Percentiles rank a stretch among this genome's conserved stretches.
phyloP scores from a whole-genome alignment of 768 basidiomycete genomes.

The Leccinum imitatum region DNA sequence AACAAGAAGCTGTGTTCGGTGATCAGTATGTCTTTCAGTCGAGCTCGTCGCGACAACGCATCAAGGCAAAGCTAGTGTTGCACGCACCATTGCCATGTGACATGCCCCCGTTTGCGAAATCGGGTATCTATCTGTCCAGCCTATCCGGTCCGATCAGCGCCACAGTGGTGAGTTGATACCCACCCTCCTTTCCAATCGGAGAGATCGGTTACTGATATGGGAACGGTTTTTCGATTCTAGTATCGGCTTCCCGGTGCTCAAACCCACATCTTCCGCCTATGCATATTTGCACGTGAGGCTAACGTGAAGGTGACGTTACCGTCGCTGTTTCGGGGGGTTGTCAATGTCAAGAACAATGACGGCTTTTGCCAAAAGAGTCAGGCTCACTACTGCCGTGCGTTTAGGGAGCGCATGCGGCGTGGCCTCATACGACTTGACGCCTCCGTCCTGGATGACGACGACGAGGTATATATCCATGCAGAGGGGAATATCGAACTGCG shows the following conservation, averaged over 20 bases:
- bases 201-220: slow-evolving; percentile 5
- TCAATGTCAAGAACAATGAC: slow-evolving; percentile 23
- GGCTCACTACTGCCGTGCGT: slow-evolving; percentile 22
- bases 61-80: slow-evolving; percentile 29
- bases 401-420: slow-evolving; percentile 24
- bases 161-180: slow-evolving; percentile 24
- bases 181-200: slow-evolving; percentile 1
- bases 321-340: slow-evolving; percentile 28
- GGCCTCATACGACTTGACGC: slow-evolving; percentile 24
- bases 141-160: slow-evolving; percentile 25
- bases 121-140: slow-evolving; percentile 33
- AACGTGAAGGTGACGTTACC: slow-evolving; percentile 31
- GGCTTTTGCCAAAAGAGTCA: slow-evolving; percentile 9
- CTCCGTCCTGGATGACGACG: slow-evolving; percentile 24
- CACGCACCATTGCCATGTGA: slow-evolving; percentile 31
- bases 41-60: slow-evolving; percentile 16
- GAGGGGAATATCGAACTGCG: slow-evolving; percentile 25
- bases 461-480: slow-evolving; percentile 31
- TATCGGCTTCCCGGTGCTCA: slow-evolving; percentile 27
- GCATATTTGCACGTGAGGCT: slow-evolving; percentile 28
- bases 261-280: slow-evolving; percentile 31
- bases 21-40: slow-evolving; percentile 33
- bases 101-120: slow-evolving; percentile 31
- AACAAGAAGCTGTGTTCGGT: slow-evolving; percentile 29
- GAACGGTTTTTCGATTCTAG: slow-evolving; percentile 12